Evolutionary conservation across 805 yeast species (phyloP), one percentile per base, ranked within the genome.

Genomic region (Sporopachydermia quercuum): DNA sequence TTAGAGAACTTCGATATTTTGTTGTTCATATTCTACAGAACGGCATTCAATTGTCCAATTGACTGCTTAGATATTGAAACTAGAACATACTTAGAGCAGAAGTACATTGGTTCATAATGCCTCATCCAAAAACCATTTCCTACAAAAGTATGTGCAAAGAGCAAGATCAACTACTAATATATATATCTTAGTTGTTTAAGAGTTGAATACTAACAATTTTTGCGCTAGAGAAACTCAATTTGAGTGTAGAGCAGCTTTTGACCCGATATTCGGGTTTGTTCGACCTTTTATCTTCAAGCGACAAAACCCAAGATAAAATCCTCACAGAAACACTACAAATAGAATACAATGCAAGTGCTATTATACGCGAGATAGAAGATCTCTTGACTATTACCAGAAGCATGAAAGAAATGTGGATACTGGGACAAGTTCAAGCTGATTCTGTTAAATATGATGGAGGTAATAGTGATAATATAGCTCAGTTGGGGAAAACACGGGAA

Each of bases 321-420:
- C 64, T 66, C 4, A 52, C 57, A n/a, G 66, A 61, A 34, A 50
- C 62, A 1, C 52, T 54, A 16, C 60, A 58, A 34, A 60, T 62
- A 34, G 63, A 58, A 43, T 57, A 59, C n/a, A 51, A 57, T 40
- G 52, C 64, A 13, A 45, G 57, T 3, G 48, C 58, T 3, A 54
- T 62, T 40, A 54, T 54, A 15, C 8, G 16, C 5, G 15, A 11
- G 2, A 54, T 55, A 4, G 66, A 62, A 41, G 66, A 62, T 39
- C 44, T 62, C 44, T 47, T 62, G 19, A 55, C 52, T 42, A 52
- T 62, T 30, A 57, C 66, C 2, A 48, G 66, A 15, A 50, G 56
- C 15, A 44, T 62, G 30, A 62, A 62, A 42, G 67, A 62, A 45
- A 61, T 63, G n/a, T 62, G 66, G 66, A 49, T 62, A 15, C 49